phyloP scores from a whole-genome alignment of 192 early-diverging fungal species.

The Coemansia sp. region DNA sequence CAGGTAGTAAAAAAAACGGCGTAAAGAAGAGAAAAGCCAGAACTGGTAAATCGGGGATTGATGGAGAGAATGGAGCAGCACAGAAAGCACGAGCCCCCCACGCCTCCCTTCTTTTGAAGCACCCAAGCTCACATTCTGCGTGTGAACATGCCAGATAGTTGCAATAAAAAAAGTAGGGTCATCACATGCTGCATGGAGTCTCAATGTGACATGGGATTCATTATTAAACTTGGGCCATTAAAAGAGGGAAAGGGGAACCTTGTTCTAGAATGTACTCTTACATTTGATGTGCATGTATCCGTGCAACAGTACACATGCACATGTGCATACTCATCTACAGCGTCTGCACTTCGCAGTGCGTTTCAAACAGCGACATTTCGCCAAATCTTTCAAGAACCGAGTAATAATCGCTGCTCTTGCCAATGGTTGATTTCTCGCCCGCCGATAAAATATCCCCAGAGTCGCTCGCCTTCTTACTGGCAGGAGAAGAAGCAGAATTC shows the following conservation, averaged over 20 bases:
- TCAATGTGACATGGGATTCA: not conserved
- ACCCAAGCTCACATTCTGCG: not conserved
- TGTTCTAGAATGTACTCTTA: not conserved
- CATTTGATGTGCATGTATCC: not conserved
- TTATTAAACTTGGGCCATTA: not conserved
- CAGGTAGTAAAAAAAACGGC: not conserved
- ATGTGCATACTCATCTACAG: not conserved
- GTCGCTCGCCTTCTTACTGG: not conserved
- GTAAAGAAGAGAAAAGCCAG: not conserved
- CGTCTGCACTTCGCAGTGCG: conserved; percentile 22
- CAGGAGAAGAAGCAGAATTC: not conserved
- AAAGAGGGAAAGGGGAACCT: not conserved
- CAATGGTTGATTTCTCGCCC: not conserved
- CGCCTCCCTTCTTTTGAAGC: not conserved
- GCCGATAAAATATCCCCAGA: not conserved
- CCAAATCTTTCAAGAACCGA: conserved; percentile 55
- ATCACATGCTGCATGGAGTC: not conserved
- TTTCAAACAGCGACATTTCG: conserved; percentile 50
- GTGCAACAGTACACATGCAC: not conserved
- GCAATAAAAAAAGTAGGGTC: not conserved
- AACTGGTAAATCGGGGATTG: not conserved
- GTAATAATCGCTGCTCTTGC: conserved; percentile 38
- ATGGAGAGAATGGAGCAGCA: not conserved
- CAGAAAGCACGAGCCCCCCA: not conserved
- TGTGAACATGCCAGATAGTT: not conserved